Base-by-base conservation (phyloP, 495 filamentous ascomycete species). In the Chaetomidium leptoderma region DNA sequence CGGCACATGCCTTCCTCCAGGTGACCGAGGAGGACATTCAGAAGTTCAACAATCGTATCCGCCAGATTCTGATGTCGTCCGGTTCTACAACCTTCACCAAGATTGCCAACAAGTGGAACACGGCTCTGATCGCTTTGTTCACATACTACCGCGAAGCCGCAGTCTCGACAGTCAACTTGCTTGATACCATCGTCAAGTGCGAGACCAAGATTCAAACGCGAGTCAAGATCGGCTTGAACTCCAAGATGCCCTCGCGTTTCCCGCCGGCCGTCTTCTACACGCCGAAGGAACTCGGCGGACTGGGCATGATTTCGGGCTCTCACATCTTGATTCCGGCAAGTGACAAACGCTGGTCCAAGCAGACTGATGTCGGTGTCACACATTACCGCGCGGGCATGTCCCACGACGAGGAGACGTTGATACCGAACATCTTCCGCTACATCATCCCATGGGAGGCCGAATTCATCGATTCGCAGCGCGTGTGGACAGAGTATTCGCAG, bases 61-160 rank as follows among this genome's bases (percentile, higher is more conserved):
- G 95, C 42, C 95, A 99, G 67, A 97, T 99, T 70, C 82, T 99
- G 27, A 99, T 99, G 95, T 96, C 91, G 13, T 97, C 92, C 59
- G 95, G 95, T 26, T 96, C 91, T 4, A 99, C 95, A 3, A 99
- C 95, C 1, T 99, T 99, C 78, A 99, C 95, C 47, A 99, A 99
- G 82, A 99, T 99, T 65, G 95, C 95, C 46, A 99, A 99, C 72
- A 99, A 99, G 72, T 99, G 95, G 95, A 99, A 99, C 72, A 97
- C 95, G 0, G 91, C 88, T 7, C 76, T 99, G 55, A 99, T 99
- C 67, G 92, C 95, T n/a, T 80, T 99, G 26, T 99, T 99, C 77
- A 99, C 95, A 0, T 99, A 99, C 71, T 99, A 97, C 68, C 91
- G 95, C 66, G 95, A 99, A 68, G 95, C 95, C 37, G 95, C 92